phyloP scores from a whole-genome alignment of 768 basidiomycete genomes.

The Leccinum uliginosum region DNA sequence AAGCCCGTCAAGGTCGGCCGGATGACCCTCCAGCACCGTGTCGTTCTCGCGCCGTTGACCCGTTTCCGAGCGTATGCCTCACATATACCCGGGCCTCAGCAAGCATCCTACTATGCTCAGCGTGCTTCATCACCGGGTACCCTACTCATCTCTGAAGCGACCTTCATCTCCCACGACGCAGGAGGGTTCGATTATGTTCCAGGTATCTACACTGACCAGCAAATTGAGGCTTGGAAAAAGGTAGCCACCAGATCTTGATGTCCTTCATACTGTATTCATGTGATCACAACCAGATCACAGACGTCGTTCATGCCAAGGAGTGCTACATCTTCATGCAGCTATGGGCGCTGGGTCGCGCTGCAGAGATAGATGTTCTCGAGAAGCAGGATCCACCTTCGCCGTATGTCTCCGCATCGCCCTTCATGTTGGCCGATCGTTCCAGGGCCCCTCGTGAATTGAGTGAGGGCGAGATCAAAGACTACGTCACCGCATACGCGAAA shows the following conservation, averaged over 20 bases:
- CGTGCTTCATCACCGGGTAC: conserved; percentile 13
- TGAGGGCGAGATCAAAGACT: conserved; percentile 29
- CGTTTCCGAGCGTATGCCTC: too few species aligned
- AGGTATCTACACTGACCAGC: too few species aligned
- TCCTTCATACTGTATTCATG: neutral
- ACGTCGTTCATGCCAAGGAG: conserved; percentile 52
- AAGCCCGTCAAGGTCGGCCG: too few species aligned
- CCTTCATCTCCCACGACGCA: neutral
- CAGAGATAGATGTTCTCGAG: conserved; percentile 30
- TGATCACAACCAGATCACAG: conserved; percentile 39
- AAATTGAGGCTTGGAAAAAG: conserved; percentile 39
- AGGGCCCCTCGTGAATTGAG: conserved; percentile 15
- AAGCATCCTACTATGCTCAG: too few species aligned
- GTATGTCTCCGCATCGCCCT: conserved; percentile 33
- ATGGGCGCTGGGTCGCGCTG: conserved; percentile 24
- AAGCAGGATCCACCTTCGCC: conserved; percentile 26
- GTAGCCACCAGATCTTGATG: conserved; percentile 13
- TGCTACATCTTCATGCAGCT: conserved; percentile 14
- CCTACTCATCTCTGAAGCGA: neutral
- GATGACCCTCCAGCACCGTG: too few species aligned
- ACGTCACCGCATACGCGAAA: conserved; percentile 22
- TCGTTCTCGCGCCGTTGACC: too few species aligned
- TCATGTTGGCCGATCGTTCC: conserved; percentile 16
- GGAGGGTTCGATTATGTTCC: conserved; percentile 4
- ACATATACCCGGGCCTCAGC: too few species aligned